Conservation (phyloP, 2,329 filamentous ascomycete species). For the Massarina eburnea region DNA sequence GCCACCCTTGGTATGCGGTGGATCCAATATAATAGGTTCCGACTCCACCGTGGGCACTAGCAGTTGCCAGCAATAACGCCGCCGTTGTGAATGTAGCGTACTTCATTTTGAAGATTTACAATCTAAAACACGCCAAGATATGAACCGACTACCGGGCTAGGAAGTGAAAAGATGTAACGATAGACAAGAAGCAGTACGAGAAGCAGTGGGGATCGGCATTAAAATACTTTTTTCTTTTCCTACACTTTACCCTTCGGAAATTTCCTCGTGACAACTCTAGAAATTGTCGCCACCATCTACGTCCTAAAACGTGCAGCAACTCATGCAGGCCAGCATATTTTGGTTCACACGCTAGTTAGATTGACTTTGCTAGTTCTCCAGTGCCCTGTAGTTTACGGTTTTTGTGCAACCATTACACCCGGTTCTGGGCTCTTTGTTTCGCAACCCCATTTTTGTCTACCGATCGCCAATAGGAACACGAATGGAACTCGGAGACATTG, state of each 20-base stretch:
- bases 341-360: conserved; percentile 10
- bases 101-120: conserved; percentile 32
- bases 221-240: background rate
- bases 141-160: too few relatives aligned
- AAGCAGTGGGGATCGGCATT: conserved; percentile 1
- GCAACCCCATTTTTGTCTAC: conserved; percentile 3
- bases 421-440: background rate
- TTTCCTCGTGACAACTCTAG: conserved; percentile 7
- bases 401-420: too few relatives aligned
- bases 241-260: conserved; percentile 11
- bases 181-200: conserved; percentile 1
- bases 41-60: conserved; percentile 31
- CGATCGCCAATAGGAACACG: conserved; percentile 4
- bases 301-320: too few relatives aligned
- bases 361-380: conserved; percentile 9
- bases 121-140: too few relatives aligned
- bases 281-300: too few relatives aligned
- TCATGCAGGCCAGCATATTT: conserved; percentile 4
- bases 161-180: background rate
- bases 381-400: too few relatives aligned
- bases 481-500: conserved; percentile 12
- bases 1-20: conserved; percentile 29
- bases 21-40: conserved; percentile 27
- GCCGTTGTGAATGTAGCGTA: conserved; percentile 15
- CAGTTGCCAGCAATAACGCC: conserved; percentile 23